Conservation (phyloP, 257 asterid genomes). For the Capsicum chinense region DNA sequence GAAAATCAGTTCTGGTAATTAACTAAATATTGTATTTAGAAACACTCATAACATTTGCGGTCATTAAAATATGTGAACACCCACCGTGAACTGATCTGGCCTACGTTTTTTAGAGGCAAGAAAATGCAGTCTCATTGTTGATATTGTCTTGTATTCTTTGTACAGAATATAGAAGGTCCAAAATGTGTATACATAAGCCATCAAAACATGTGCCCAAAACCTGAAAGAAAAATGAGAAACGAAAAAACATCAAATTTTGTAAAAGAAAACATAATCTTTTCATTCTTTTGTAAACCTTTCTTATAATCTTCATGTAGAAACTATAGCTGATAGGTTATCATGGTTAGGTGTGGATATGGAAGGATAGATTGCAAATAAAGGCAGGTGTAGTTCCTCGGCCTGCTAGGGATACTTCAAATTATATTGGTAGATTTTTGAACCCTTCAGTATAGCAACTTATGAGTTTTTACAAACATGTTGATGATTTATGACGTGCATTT, state of each 20-base stretch:
- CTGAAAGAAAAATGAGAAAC: conserved; percentile 45
- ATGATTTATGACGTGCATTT: conserved; percentile 2
- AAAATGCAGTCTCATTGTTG: conserved; percentile 32
- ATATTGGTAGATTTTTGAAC: not conserved
- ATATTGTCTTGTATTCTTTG: conserved; percentile 29
- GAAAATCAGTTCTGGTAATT: conserved; percentile 15
- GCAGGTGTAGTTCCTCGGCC: not conserved
- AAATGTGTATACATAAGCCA: conserved; percentile 65
- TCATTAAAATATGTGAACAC: conserved; percentile 22
- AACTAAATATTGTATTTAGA: not conserved
- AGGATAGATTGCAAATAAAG: conserved; percentile 4
- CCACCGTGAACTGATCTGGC: conserved; percentile 39
- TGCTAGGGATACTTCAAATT: not conserved
- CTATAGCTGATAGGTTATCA: not conserved
- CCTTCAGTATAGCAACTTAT: conserved; percentile 2
- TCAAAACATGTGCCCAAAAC: conserved; percentile 76
- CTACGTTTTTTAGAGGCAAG: conserved; percentile 36
- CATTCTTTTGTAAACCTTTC: not conserved
- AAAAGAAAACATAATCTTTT: not conserved
- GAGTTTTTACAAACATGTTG: not conserved
- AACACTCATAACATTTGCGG: not conserved
- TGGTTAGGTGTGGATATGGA: conserved; percentile 13
- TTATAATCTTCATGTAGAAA: not conserved
- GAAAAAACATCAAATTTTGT: not conserved
- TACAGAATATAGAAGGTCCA: conserved; percentile 32